Evolutionary conservation across 352 stramenopile genomes (phyloP), one percentile per base, ranked within the genome.

Genomic region (Phytophthora lateralis): DNA sequence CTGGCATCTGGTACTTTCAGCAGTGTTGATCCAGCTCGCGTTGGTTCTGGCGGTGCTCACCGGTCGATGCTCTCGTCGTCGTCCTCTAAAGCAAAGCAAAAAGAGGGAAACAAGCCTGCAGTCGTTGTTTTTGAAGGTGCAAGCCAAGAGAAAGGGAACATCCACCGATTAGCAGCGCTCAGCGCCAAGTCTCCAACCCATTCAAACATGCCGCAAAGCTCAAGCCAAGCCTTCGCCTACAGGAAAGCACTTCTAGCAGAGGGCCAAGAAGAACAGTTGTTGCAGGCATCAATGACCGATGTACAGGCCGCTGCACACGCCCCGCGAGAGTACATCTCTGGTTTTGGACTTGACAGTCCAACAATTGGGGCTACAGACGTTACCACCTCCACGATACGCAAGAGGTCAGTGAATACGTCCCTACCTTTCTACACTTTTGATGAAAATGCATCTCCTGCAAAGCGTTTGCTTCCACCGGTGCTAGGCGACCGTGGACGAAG

Each of bases 391-490:
- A 24, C 2, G 6, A 24, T 46, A 2, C 35, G 17, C 24, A 39
- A 60, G 10, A 60, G 39, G 26, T n/a, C 50, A 12, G 58, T 39
- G 4, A 24, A 59, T 15, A 6, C 29, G 8, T 55, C 46, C 10
- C 32, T 63, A 20, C 41, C 64, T 12, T 69, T 73, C 47, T 69
- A 73, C 42, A 61, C 59, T 2, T 73, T 69, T 11, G 59, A 73
- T 14, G 53, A 69, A 20, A 55, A 35, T 42, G 42, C 34, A 27
- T 73, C 64, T 2, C 59, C 64, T n/a, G 52, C 64, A 11, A 73
- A 69, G 15, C 32, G 52, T 20, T 44, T 73, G 15, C 10, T 70
- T 17, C 60, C 60, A 4, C 60, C 60, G 12, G 47, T 72, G 11
- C 43, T 57, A 18, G 18, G 24, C 17, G 35, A 18, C 27, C 38